These are phyloP conservation scores for Ascochyta koolunga DNA, from an alignment of 2,329 filamentous ascomycete species.

Conservation along the genomic window DNA sequence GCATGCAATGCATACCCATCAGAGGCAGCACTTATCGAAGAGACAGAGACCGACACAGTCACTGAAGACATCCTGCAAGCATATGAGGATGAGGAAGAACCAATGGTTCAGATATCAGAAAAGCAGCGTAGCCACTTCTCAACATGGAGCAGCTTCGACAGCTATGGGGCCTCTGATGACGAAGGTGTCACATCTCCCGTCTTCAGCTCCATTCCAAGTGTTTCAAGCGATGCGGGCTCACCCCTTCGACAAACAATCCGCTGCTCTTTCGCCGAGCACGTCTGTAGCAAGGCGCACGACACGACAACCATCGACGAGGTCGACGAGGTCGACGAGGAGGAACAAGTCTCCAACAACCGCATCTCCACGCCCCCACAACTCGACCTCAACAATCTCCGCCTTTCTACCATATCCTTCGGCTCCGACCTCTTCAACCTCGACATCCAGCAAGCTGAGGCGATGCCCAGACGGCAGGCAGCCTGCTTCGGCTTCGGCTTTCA, in stretches of 20 bases:
- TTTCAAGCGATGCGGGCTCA: slow-evolving; percentile 33
- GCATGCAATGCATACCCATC: slow-evolving; percentile 21
- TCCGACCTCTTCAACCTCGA: slow-evolving; percentile 37
- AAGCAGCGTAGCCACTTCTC: slow-evolving; percentile 43
- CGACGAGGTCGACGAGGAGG: slow-evolving; percentile 15
- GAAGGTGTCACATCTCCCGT: slow-evolving; percentile 38
- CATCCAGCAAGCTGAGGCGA: slow-evolving; percentile 28
- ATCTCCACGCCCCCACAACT: slow-evolving; percentile 33
- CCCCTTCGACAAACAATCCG: slow-evolving; percentile 28
- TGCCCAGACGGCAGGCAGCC: slow-evolving; percentile 36
- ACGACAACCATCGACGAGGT: slow-evolving; percentile 13
- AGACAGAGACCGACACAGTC: slow-evolving; percentile 2
- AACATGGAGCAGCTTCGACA: slow-evolving; percentile 39
- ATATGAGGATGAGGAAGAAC: slow-evolving; percentile 22
- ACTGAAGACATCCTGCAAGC: slow-evolving; percentile 19
- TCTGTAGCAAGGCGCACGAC: slow-evolving; percentile 12
- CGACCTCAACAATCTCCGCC: slow-evolving; percentile 29
- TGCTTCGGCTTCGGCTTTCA: slow-evolving; percentile 44
- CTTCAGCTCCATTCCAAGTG: slow-evolving; percentile 42
- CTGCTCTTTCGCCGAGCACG: slow-evolving; percentile 26
- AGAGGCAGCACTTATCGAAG: background rate
- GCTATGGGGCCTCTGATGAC: slow-evolving; percentile 33
- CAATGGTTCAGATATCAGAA: slow-evolving; percentile 18
- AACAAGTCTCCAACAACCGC: background rate
- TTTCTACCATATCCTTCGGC: slow-evolving; percentile 34